phyloP scores from a whole-genome alignment of 805 yeast genomes.

The Sporopachydermia quercuum region DNA sequence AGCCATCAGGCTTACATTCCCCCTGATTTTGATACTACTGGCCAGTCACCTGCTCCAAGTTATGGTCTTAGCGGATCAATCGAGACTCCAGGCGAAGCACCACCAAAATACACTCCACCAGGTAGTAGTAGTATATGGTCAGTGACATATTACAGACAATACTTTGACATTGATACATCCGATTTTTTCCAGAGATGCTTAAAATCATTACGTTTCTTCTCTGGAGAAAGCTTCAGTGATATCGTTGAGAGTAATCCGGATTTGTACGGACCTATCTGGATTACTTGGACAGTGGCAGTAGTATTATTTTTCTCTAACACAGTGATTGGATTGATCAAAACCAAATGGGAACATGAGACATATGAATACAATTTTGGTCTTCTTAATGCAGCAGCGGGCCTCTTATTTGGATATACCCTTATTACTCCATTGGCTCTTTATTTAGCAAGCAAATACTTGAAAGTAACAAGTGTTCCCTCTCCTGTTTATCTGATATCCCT shows the following conservation, averaged over 20 bases:
- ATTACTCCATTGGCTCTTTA: constrained; percentile 45
- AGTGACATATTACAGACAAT: constrained; percentile 44
- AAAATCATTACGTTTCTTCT: constrained; percentile 42
- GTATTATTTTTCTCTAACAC: constrained; percentile 65
- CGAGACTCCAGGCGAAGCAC: no score
- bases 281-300: constrained; percentile 67
- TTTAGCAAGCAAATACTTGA: constrained; percentile 36
- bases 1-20: constrained; percentile 20
- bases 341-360: constrained; percentile 25
- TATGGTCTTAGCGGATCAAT: background rate
- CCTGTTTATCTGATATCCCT: constrained; percentile 43
- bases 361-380: constrained; percentile 47
- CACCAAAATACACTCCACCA: constrained; percentile 3
- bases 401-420: constrained; percentile 67
- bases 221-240: constrained; percentile 17
- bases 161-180: constrained; percentile 52
- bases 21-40: constrained; percentile 16
- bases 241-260: constrained; percentile 39
- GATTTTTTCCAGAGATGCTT: constrained; percentile 43
- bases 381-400: constrained; percentile 50
- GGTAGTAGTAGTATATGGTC: constrained; percentile 34
- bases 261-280: constrained; percentile 84
- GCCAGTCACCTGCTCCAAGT: constrained; percentile 5
- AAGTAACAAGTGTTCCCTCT: constrained; percentile 33
- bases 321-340: constrained; percentile 47